A percentile compares a stretch with the other conserved stretches of the same genome.
These are phyloP conservation scores for Lasiodiplodia hormozganensis DNA, from an alignment of 2,329 filamentous ascomycete species.

Conservation along the genomic window DNA sequence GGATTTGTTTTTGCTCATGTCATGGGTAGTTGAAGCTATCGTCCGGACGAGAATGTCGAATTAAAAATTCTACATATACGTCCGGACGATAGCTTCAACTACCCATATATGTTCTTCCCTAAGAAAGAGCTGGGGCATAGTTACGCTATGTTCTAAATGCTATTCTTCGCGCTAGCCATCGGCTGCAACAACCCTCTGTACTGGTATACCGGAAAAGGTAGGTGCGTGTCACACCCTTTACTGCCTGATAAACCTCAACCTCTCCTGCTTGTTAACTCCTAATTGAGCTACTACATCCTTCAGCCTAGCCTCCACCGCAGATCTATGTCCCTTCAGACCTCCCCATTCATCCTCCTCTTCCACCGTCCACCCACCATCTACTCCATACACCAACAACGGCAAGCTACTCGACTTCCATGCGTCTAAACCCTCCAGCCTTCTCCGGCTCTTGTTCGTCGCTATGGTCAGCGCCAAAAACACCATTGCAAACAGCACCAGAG, in stretches of 20 bases:
- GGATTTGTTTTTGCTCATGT: no score
- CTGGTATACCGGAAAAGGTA: no score
- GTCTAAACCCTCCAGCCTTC: not conserved
- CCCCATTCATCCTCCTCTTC: not conserved
- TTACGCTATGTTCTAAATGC: no score
- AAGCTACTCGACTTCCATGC: not conserved
- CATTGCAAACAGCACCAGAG: not conserved
- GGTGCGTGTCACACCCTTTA: not conserved
- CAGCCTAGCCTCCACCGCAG: not conserved
- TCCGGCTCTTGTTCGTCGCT: not conserved
- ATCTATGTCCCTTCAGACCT: not conserved
- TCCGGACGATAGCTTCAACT: no score
- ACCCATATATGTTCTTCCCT: no score
- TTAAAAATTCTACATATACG: no score
- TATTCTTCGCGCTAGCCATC: no score
- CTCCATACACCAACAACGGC: not conserved
- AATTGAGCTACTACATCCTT: not conserved
- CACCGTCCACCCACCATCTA: not conserved
- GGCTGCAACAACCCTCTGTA: no score
- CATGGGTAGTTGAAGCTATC: no score
- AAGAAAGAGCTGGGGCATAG: no score
- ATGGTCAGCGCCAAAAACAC: not conserved
- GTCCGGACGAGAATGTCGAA: no score
- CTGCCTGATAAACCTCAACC: not conserved
- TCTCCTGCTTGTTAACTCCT: not conserved